Percentiles rank a stretch among this genome's conserved stretches.
phyloP scores from a whole-genome alignment of 192 early-diverging fungal species.

The Diversispora epigaea region DNA sequence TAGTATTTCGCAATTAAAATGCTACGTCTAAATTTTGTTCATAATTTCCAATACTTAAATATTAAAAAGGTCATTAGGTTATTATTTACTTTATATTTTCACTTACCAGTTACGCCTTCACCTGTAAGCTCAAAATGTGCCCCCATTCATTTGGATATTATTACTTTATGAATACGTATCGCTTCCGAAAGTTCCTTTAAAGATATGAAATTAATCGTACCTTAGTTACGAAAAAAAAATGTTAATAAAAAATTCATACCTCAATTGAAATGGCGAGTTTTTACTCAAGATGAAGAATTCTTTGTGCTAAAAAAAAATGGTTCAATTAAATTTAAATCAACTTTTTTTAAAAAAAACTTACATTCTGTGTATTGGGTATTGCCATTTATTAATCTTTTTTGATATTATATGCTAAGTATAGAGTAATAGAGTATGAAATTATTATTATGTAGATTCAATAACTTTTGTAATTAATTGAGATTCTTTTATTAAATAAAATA shows the following conservation, averaged over 20 bases:
- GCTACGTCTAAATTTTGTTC: constrained; percentile 96
- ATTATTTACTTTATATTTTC: neutral
- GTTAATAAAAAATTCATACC: constrained; percentile 31
- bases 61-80: neutral
- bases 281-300: constrained; percentile 74
- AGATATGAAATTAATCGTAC: neutral
- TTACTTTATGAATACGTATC: constrained; percentile 79
- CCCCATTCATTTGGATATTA: constrained; percentile 76
- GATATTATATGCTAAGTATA: too few species aligned
- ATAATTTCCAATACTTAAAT: constrained; percentile 64
- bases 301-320: constrained; percentile 61
- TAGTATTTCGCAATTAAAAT: constrained; percentile 93
- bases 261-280: constrained; percentile 86
- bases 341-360: constrained; percentile 33
- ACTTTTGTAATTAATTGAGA: too few species aligned
- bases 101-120: constrained; percentile 81
- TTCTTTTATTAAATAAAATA: too few species aligned
- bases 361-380: constrained; percentile 99
- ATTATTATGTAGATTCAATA: too few species aligned
- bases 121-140: constrained; percentile 97
- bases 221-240: neutral
- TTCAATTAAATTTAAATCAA: neutral
- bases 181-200: constrained; percentile 74
- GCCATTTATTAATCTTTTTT: too few species aligned
- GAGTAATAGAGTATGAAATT: too few species aligned